phyloP scores from a whole-genome alignment of 345 rosid species.

The Lepidium didymum region DNA sequence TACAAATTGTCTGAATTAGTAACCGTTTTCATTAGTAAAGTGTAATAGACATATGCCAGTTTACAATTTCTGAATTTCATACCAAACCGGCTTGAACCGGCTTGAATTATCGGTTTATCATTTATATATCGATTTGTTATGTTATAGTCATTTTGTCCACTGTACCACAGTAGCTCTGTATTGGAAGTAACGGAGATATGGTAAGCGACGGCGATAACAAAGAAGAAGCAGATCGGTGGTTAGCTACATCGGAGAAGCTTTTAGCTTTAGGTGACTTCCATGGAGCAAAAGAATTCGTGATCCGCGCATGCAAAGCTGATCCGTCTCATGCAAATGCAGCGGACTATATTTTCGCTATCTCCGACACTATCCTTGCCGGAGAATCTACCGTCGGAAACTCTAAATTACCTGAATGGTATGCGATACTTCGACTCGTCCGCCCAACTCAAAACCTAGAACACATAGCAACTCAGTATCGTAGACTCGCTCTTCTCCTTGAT shows the following conservation, averaged over 20 bases:
- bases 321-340: conserved; percentile 43
- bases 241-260: conserved; percentile 63
- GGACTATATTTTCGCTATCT: conserved; percentile 63
- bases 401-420: conserved; percentile 52
- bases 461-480: conserved; percentile 61
- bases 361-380: conserved; percentile 66
- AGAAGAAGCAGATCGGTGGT: conserved; percentile 65
- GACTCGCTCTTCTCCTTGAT: conserved; percentile 55
- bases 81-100: no score
- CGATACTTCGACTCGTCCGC: conserved; percentile 56
- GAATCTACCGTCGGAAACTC: conserved; percentile 29
- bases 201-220: conserved; percentile 32
- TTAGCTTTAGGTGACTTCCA: conserved; percentile 59
- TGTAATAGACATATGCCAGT: no score
- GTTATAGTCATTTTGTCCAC: not conserved
- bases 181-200: conserved; percentile 12
- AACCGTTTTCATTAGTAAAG: no score
- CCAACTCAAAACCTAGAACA: conserved; percentile 48
- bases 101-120: no score
- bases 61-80: no score
- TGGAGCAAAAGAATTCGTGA: conserved; percentile 63
- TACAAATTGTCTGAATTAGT: no score
- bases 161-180: not conserved
- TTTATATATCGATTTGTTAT: no score
- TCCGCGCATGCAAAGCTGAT: conserved; percentile 60